Conservation (phyloP, 2,329 filamentous ascomycete species). For the Zasmidium angulare region DNA sequence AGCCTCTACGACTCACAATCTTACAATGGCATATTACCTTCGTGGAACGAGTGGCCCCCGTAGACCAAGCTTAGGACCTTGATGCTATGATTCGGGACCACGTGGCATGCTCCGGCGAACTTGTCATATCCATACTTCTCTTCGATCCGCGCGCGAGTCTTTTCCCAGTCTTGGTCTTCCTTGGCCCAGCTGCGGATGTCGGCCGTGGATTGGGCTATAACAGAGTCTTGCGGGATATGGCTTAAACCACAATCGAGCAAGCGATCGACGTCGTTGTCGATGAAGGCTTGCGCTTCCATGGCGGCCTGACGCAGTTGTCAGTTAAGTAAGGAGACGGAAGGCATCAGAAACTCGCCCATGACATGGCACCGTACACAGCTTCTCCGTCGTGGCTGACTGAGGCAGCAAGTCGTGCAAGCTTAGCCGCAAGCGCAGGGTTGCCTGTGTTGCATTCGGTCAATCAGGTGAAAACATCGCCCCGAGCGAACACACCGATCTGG, state of each 20-base stretch:
- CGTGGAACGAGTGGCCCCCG: neutral
- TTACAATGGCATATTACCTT: too few species aligned
- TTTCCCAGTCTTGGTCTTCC: neutral
- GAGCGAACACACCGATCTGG: too few species aligned
- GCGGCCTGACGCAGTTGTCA: neutral
- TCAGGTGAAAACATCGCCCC: too few species aligned
- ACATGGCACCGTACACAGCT: slow-evolving; percentile 3
- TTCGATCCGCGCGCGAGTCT: neutral
- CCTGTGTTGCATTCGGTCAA: neutral
- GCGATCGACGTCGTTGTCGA: neutral
- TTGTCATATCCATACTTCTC: neutral
- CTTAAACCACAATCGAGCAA: neutral
- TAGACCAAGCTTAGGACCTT: neutral
- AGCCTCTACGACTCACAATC: too few species aligned
- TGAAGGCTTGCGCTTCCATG: slow-evolving; percentile 6
- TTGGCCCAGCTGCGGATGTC: neutral
- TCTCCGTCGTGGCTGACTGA: slow-evolving; percentile 7
- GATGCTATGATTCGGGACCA: neutral
- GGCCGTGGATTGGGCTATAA: neutral
- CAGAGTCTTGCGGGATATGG: neutral
- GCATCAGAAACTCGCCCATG: neutral
- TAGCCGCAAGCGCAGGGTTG: neutral
- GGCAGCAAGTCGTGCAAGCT: neutral
- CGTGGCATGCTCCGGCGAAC: neutral
- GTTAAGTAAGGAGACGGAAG: neutral